A percentile compares a stretch with the other conserved stretches of the same genome.
phyloP scores from a whole-genome alignment of 768 basidiomycete species.

The Tylopilus balloui region DNA sequence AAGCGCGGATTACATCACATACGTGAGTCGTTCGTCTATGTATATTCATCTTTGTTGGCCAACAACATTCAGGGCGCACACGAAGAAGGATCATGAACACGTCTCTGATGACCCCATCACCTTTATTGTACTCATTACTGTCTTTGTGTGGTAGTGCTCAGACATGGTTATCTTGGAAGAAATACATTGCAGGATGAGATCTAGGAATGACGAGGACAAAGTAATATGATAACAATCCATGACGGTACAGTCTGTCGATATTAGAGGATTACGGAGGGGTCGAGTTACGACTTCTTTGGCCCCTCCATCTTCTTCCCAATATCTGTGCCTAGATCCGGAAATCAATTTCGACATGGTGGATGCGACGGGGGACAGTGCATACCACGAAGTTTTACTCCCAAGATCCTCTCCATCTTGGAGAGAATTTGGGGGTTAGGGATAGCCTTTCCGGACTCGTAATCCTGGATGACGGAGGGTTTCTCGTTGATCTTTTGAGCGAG shows the following conservation, averaged over 20 bases:
- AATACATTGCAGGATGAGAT: slow-evolving; percentile 24
- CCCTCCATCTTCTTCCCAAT: slow-evolving; percentile 86
- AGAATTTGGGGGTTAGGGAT: slow-evolving; percentile 85
- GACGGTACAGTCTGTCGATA: slow-evolving; percentile 27
- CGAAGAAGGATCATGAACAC: slow-evolving; percentile 29
- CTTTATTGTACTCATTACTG: not conserved
- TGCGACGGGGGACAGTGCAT: slow-evolving; percentile 22
- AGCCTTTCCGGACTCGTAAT: slow-evolving; percentile 86
- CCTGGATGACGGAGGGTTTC: slow-evolving; percentile 82
- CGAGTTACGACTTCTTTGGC: slow-evolving; percentile 63
- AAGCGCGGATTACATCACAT: slow-evolving; percentile 89
- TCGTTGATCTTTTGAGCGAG: slow-evolving; percentile 91
- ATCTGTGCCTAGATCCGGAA: slow-evolving; percentile 48
- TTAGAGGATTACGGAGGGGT: slow-evolving; percentile 34
- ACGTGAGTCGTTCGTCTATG: slow-evolving; percentile 43
- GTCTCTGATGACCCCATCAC: not conserved
- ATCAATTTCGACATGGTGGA: slow-evolving; percentile 2
- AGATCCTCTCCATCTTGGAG: slow-evolving; percentile 78
- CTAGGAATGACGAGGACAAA: slow-evolving; percentile 19
- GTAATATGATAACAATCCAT: slow-evolving; percentile 18
- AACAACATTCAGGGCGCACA: slow-evolving; percentile 29
- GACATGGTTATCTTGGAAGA: slow-evolving; percentile 1
- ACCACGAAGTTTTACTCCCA: slow-evolving; percentile 90
- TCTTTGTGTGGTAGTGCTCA: slow-evolving; percentile 3
- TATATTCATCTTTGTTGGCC: not conserved